Base-by-base conservation (phyloP, 305 asterid genomes). In the Solanum hybrid region DNA sequence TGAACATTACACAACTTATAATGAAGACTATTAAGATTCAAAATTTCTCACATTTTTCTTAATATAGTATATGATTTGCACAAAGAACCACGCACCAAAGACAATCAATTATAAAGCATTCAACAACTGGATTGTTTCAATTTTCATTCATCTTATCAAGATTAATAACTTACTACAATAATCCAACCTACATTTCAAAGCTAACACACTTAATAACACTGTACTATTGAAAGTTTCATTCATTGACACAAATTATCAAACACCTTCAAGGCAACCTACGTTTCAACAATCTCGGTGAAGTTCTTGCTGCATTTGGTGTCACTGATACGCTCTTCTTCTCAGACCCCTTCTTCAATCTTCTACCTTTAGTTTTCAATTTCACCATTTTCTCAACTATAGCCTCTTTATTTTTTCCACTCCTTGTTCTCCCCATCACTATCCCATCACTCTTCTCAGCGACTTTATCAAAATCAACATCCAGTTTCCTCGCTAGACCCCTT, bases 391-490 rank as follows among this genome's bases (percentile, higher is more conserved):
- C 81, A 32, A 32, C 42, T 7, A 22, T 10, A 78, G 5, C 19
- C 19, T 78, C 85, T 2, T 37, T 77, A n/a, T 38, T 91, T 34
- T 17, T 78, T 19, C 89, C 92, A 88, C 93, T 93, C 89, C 92
- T 88, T 29, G 73, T 40, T 35, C 88, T 90, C 88, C 76, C 87
- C 78, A 8, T 34, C 9, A 34, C 71, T 35, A 13, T 75, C 22
- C 3, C 84, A 35, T 5, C 91, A 73, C 92, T 91, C 78, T 94
- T 95, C 88, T 89, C 76, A 24, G 99, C 98, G 29, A 95, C 96
- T 87, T 92, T 91, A 32, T 97, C 99, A 64, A 97, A 97, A 73
- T 96, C 99, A 85, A 92, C 97, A 8, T 96, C 94, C 91, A 97
- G 51, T 73, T 95, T 96, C 94, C 99, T 95, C 89, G 92, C 98